These are phyloP conservation scores for Trichoderma cornu-damae DNA, from an alignment of 2,329 filamentous ascomycete genomes.

Conservation along the genomic window DNA sequence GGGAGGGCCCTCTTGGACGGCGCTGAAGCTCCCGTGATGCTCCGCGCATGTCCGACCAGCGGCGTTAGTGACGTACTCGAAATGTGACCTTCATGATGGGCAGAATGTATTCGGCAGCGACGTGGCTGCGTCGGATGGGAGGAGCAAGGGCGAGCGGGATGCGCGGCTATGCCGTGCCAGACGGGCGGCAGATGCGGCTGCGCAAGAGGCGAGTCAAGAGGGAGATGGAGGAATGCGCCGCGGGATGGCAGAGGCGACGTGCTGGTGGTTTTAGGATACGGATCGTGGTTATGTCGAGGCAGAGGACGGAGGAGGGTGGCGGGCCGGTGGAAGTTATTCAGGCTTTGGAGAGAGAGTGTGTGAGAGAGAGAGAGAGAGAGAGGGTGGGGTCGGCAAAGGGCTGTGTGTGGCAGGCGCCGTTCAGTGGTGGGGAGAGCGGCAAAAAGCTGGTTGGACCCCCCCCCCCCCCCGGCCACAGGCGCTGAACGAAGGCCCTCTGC, in stretches of 20 bases:
- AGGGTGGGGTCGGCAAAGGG: conserved; percentile 5
- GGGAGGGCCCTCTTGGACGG: too few relatives aligned
- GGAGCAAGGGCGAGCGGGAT: conserved; percentile 10
- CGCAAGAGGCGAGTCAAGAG: not conserved
- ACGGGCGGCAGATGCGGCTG: not conserved
- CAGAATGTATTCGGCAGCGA: conserved; percentile 33
- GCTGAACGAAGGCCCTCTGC: conserved; percentile 2
- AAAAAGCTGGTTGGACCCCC: conserved; percentile 2
- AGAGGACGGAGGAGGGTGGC: conserved; percentile 7
- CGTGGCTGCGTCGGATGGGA: conserved; percentile 19
- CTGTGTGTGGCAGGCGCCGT: not conserved
- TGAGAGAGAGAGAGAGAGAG: too few relatives aligned
- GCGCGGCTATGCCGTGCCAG: conserved; percentile 11
- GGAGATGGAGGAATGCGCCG: not conserved
- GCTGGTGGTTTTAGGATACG: not conserved
- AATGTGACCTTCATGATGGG: conserved; percentile 65
- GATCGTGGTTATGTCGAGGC: conserved; percentile 8
- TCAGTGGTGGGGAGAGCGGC: conserved; percentile 13
- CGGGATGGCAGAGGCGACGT: not conserved
- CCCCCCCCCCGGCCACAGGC: too few relatives aligned
- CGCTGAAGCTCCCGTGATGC: not conserved
- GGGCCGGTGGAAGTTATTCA: conserved; percentile 18
- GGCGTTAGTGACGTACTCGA: conserved; percentile 44
- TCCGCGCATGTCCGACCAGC: not conserved
- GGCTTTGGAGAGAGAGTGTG: conserved; percentile 12